These are phyloP conservation scores for Lizanozyma gosingica DNA, from an alignment of 1,139 yeast species.

Conservation along the genomic window DNA sequence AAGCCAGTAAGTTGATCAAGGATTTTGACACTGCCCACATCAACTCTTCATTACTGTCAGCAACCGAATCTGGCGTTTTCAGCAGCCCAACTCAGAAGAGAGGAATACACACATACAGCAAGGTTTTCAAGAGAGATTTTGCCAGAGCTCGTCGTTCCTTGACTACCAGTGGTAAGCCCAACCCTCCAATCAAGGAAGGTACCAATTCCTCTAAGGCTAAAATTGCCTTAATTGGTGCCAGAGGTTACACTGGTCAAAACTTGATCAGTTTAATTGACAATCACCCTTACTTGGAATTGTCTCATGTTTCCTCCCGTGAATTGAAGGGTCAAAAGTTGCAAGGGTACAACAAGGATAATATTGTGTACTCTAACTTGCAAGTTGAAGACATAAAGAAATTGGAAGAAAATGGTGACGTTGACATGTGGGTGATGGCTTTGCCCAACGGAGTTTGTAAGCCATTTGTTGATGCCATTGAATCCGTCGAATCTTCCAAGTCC, in stretches of 20 bases:
- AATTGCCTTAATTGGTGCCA: slow-evolving; percentile 94
- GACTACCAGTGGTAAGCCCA: slow-evolving; percentile 49
- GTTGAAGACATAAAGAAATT: slow-evolving; percentile 75
- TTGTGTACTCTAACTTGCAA: slow-evolving; percentile 77
- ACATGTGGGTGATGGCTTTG: slow-evolving; percentile 98
- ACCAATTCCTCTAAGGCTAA: slow-evolving; percentile 51
- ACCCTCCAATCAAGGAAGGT: slow-evolving; percentile 62
- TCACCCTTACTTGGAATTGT: slow-evolving; percentile 80
- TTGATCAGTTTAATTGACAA: slow-evolving; percentile 75
- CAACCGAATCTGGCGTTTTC: slow-evolving; percentile 35
- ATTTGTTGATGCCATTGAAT: slow-evolving; percentile 86
- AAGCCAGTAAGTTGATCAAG: slow-evolving; percentile 57
- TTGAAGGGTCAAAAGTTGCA: slow-evolving; percentile 76
- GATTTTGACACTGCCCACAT: slow-evolving; percentile 43
- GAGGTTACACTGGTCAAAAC: slow-evolving; percentile 96
- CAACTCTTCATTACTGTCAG: slow-evolving; percentile 27
- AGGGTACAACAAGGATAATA: slow-evolving; percentile 77
- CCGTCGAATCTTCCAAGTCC: slow-evolving; percentile 50
- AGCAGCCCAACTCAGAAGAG: slow-evolving; percentile 30
- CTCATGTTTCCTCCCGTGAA: slow-evolving; percentile 95
- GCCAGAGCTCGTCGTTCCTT: slow-evolving; percentile 13
- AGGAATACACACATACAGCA: slow-evolving; percentile 23
- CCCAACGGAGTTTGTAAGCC: slow-evolving; percentile 98
- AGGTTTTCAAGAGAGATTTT: slow-evolving; percentile 16
- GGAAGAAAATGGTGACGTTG: slow-evolving; percentile 72